A percentile compares a stretch with the other conserved stretches of the same genome.
These are phyloP conservation scores for Saccharomycopsis sp. DNA, from an alignment of 805 yeast genomes.

Conservation along the genomic window DNA sequence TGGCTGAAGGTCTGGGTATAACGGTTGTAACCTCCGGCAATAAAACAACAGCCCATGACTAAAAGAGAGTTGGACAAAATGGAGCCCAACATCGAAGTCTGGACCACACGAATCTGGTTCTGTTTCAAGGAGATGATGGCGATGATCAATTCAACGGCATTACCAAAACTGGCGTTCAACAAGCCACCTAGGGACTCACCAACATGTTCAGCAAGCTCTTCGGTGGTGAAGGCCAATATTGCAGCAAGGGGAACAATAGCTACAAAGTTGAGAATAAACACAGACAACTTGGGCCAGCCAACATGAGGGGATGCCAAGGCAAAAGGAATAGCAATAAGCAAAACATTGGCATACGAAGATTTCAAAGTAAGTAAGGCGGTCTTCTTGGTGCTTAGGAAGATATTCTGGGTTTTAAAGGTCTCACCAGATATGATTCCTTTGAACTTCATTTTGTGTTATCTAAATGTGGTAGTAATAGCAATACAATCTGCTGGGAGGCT, in stretches of 20 bases:
- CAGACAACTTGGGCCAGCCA: slow-evolving; percentile 44
- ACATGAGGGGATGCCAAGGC: slow-evolving; percentile 70
- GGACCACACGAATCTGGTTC: slow-evolving; percentile 88
- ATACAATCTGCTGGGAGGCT: no score
- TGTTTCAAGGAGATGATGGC: slow-evolving; percentile 81
- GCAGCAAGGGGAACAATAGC: slow-evolving; percentile 96
- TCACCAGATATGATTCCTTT: slow-evolving; percentile 14
- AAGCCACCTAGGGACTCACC: slow-evolving; percentile 95
- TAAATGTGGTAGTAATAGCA: no score
- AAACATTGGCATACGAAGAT: slow-evolving; percentile 66
- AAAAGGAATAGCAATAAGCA: slow-evolving; percentile 80
- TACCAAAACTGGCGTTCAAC: slow-evolving; percentile 94
- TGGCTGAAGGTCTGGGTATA: slow-evolving; percentile 85
- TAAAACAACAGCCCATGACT: slow-evolving; percentile 89
- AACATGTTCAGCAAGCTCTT: slow-evolving; percentile 78
- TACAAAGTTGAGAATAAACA: slow-evolving; percentile 72
- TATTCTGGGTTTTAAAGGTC: slow-evolving; percentile 16
- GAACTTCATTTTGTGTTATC: slow-evolving; percentile 6
- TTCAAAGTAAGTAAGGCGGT: slow-evolving; percentile 12
- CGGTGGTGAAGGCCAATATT: slow-evolving; percentile 86
- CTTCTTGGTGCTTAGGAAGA: slow-evolving; percentile 9
- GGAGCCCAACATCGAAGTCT: slow-evolving; percentile 95
- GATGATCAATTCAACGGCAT: slow-evolving; percentile 95
- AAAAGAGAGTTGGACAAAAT: slow-evolving; percentile 80
- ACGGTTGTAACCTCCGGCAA: slow-evolving; percentile 86